These are phyloP conservation scores for Triticum turgidum DNA, from an alignment of 176 grass and related monocot genomes.

Conservation along the genomic window DNA sequence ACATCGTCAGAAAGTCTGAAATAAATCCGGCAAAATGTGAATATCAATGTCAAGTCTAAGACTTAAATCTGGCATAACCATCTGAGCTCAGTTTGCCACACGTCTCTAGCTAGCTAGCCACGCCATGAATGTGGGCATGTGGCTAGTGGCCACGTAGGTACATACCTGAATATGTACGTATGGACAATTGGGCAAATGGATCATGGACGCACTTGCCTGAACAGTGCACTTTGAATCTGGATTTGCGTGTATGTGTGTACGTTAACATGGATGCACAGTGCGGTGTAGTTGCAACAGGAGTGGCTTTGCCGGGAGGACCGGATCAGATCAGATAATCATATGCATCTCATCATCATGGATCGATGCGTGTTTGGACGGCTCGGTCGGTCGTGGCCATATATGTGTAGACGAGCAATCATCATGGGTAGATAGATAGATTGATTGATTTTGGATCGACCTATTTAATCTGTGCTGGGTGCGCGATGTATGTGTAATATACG, in stretches of 20 bases:
- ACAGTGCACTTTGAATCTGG: constrained; percentile 8
- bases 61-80: too few relatives aligned
- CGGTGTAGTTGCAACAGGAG: neutral
- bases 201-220: neutral
- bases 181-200: neutral
- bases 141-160: too few relatives aligned
- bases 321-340: neutral
- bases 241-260: too few relatives aligned
- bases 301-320: neutral
- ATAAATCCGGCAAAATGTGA: too few relatives aligned
- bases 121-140: neutral
- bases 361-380: neutral
- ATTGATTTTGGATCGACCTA: too few relatives aligned
- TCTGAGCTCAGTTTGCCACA: neutral
- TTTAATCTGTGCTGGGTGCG: too few relatives aligned
- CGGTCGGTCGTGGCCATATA: neutral
- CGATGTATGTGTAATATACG: too few relatives aligned
- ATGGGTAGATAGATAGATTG: too few relatives aligned
- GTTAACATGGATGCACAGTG: neutral
- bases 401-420: too few relatives aligned
- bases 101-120: neutral
- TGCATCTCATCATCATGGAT: neutral
- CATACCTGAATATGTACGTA: neutral
- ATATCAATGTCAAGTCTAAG: too few relatives aligned
- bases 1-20: fast-evolving